A percentile compares a stretch with the other conserved stretches of the same genome.
phyloP scores from a whole-genome alignment of 2,329 filamentous ascomycete species.

The Trichoderma semiorbis region DNA sequence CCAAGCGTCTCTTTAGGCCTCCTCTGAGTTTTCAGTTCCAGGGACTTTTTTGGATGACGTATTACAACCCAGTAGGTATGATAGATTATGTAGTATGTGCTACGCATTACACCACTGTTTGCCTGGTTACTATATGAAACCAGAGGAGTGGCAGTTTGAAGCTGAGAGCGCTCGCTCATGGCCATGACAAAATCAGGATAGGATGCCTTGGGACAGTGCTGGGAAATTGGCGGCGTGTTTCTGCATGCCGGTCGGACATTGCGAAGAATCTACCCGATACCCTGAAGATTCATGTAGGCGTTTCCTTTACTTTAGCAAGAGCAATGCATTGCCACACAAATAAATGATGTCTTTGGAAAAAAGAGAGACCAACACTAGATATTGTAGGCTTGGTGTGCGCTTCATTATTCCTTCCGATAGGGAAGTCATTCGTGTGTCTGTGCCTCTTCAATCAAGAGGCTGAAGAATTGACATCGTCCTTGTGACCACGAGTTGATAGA shows the following conservation, averaged over 20 bases:
- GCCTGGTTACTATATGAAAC: background rate
- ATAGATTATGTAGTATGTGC: background rate
- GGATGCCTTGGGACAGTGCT: background rate
- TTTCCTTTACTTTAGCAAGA: background rate
- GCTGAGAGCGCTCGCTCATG: background rate
- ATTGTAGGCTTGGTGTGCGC: background rate
- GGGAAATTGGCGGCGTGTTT: constrained; percentile 1
- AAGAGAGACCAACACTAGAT: background rate
- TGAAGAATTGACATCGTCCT: background rate
- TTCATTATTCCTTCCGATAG: background rate
- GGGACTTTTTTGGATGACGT: background rate
- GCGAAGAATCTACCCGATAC: background rate
- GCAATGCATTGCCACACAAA: background rate
- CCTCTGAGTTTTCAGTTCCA: background rate
- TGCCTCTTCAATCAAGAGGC: background rate
- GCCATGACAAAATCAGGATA: background rate
- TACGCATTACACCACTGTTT: background rate
- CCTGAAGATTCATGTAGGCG: background rate
- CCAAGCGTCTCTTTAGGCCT: background rate
- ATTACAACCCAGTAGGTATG: background rate
- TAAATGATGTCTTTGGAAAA: background rate
- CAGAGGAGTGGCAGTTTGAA: background rate
- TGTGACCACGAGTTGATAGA: background rate
- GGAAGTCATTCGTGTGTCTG: background rate
- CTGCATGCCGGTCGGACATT: background rate